Evolutionary conservation across 768 basidiomycete genomes (phyloP).

Genomic region (Lactarius pseudohatsudake): DNA sequence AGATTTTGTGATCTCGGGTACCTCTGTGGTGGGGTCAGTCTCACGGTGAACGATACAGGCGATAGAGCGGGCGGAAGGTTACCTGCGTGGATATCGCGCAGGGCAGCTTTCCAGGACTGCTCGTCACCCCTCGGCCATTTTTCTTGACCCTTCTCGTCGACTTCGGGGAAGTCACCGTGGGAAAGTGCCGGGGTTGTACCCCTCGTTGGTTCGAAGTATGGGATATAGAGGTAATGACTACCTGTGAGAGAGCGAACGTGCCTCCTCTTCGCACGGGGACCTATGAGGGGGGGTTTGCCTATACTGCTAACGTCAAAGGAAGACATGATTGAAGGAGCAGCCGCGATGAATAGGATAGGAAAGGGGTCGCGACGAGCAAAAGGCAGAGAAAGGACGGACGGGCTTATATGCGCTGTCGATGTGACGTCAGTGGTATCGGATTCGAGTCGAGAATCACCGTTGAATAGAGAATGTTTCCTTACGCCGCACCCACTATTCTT

Average conservation of each 20-base stretch:
- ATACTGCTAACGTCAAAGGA: slow-evolving; percentile 19
- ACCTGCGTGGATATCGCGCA: slow-evolving; percentile 61
- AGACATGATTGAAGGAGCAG: slow-evolving; percentile 17
- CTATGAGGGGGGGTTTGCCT: slow-evolving; percentile 14
- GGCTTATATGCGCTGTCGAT: slow-evolving; percentile 22
- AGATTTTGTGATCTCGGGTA: slow-evolving; percentile 63
- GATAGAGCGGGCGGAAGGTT: slow-evolving; percentile 19
- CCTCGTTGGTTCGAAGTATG: neutral
- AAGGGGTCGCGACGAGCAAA: neutral
- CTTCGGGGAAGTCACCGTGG: slow-evolving; percentile 73
- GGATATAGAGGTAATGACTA: slow-evolving; percentile 32
- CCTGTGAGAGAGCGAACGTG: slow-evolving; percentile 48
- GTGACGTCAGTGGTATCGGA: slow-evolving; percentile 15
- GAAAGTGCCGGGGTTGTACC: neutral
- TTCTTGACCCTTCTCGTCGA: slow-evolving; percentile 73
- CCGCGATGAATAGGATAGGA: neutral
- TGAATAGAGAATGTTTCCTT: neutral
- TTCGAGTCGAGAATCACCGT: neutral
- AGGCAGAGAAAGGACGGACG: neutral
- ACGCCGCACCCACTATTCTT: neutral
- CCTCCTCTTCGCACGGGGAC: slow-evolving; percentile 19
- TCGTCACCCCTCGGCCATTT: slow-evolving; percentile 86
- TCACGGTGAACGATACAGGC: slow-evolving; percentile 8
- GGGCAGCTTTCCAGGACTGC: slow-evolving; percentile 63
- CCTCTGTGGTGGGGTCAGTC: slow-evolving; percentile 43